These are phyloP conservation scores for Nakazawaea anatomiae DNA, from an alignment of 805 yeast species.

Conservation along the genomic window DNA sequence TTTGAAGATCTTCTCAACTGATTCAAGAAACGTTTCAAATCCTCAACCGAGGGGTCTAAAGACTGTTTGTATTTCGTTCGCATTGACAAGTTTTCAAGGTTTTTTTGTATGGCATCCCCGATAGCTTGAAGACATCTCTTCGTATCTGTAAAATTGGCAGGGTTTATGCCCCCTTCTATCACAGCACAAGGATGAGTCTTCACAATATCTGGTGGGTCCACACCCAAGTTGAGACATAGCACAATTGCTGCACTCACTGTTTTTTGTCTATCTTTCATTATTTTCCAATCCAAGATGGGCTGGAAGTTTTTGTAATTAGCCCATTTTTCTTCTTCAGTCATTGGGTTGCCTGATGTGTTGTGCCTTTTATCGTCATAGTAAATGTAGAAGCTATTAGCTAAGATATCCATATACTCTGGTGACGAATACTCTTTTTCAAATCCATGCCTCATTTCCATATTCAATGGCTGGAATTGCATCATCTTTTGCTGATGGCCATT, in stretches of 20 bases:
- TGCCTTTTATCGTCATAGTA: constrained; percentile 92
- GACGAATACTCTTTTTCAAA: constrained; percentile 53
- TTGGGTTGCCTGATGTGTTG: constrained; percentile 81
- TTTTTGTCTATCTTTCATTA: constrained; percentile 82
- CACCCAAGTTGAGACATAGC: constrained; percentile 86
- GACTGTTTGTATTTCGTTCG: constrained; percentile 88
- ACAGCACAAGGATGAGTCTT: constrained; percentile 92
- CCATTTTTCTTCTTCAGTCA: constrained; percentile 43
- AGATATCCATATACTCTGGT: constrained; percentile 46
- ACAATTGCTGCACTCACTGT: constrained; percentile 92
- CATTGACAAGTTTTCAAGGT: constrained; percentile 83
- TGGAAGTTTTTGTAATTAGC: constrained; percentile 48
- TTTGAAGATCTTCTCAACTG: constrained; percentile 85
- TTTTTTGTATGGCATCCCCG: constrained; percentile 81
- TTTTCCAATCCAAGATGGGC: constrained; percentile 85
- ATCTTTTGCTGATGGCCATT: not conserved
- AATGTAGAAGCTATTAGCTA: constrained; percentile 66
- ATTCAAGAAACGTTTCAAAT: constrained; percentile 85
- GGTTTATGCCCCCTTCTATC: constrained; percentile 91
- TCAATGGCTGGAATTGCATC: constrained; percentile 37
- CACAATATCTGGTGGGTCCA: constrained; percentile 94
- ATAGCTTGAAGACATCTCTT: constrained; percentile 88
- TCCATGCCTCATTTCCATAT: constrained; percentile 61
- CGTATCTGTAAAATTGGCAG: constrained; percentile 71
- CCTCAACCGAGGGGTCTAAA: constrained; percentile 93